Percentiles rank a stretch among this genome's conserved stretches.
These are phyloP conservation scores for Alloascoidea africana DNA, from an alignment of 805 yeast genomes.

Conservation along the genomic window DNA sequence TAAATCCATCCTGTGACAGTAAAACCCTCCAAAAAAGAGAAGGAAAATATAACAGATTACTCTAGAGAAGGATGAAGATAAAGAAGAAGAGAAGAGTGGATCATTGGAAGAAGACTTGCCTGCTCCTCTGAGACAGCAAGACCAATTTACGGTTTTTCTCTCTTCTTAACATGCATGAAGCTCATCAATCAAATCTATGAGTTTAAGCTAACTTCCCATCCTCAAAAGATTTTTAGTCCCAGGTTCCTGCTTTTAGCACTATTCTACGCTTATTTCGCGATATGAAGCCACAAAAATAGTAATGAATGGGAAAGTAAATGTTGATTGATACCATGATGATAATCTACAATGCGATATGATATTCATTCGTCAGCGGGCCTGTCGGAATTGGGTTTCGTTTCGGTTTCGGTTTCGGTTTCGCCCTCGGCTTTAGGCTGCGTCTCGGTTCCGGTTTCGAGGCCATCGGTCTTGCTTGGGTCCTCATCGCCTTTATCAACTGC, in stretches of 20 bases:
- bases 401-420: conserved; percentile 6
- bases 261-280: conserved; percentile 3
- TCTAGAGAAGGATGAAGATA: too few relatives aligned
- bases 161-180: too few relatives aligned
- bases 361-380: conserved; percentile 4
- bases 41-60: too few relatives aligned
- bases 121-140: conserved; percentile 7
- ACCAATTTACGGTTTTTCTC: too few relatives aligned
- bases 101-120: too few relatives aligned
- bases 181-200: too few relatives aligned
- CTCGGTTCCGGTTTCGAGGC: conserved; percentile 9
- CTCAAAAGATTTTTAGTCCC: conserved; percentile 5
- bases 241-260: conserved; percentile 1
- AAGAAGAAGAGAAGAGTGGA: too few relatives aligned
- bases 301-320: too few relatives aligned
- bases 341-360: conserved; percentile 4
- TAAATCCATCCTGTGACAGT: conserved; percentile 7
- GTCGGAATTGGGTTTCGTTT: conserved; percentile 2
- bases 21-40: too few relatives aligned
- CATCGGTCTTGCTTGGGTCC: conserved; percentile 10
- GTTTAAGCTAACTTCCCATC: too few relatives aligned
- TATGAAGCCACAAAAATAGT: too few relatives aligned
- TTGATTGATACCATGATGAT: too few relatives aligned
- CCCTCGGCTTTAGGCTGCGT: not conserved
- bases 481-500: conserved; percentile 18